These are phyloP conservation scores for Carex kokanica DNA, from an alignment of 176 grass and related monocot genomes.

Conservation along the genomic window DNA sequence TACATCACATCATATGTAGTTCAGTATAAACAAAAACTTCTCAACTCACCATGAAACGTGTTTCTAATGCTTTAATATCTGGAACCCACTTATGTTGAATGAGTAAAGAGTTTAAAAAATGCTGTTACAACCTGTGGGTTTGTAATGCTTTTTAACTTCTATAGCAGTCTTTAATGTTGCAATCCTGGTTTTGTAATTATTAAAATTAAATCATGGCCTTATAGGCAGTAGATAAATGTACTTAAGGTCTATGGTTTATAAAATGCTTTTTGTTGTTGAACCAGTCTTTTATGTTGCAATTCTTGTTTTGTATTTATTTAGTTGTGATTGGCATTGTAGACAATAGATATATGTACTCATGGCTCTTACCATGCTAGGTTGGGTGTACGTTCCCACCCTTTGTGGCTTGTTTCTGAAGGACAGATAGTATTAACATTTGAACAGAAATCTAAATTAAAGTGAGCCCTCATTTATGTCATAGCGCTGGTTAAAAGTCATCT, in stretches of 20 bases:
- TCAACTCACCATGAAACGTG: background rate
- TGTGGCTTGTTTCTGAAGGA: too few relatives aligned
- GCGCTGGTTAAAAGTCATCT: background rate
- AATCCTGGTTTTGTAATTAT: background rate
- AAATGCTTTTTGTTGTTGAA: too few relatives aligned
- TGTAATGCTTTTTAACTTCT: background rate
- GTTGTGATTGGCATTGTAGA: too few relatives aligned
- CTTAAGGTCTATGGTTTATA: background rate
- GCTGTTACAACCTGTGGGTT: background rate
- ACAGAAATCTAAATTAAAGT: background rate
- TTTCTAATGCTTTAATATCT: background rate
- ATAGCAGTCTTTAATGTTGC: background rate
- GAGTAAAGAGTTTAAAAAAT: background rate
- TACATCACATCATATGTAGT: background rate
- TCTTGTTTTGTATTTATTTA: too few relatives aligned
- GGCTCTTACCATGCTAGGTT: too few relatives aligned
- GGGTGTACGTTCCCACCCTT: too few relatives aligned
- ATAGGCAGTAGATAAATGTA: background rate
- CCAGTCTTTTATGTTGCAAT: too few relatives aligned
- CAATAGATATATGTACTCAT: too few relatives aligned
- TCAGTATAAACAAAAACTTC: background rate
- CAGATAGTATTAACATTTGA: too few relatives aligned
- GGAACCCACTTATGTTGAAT: background rate
- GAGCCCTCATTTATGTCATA: slow-evolving; percentile 2
- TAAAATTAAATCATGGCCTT: background rate